Conservation (phyloP, 495 filamentous ascomycete genomes). For the Pyrenopolyporus hunteri region DNA sequence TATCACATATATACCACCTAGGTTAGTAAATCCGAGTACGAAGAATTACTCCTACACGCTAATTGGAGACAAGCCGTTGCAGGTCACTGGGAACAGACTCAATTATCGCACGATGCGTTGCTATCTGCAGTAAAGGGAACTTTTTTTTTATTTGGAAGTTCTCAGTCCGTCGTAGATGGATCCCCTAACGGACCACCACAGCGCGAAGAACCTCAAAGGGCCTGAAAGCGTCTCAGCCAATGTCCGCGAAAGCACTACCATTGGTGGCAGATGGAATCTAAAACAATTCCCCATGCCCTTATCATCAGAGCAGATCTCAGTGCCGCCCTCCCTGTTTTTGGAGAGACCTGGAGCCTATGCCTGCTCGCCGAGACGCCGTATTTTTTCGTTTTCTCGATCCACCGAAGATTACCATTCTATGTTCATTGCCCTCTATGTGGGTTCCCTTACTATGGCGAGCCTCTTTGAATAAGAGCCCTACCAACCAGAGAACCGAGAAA, state of each 20-base stretch:
- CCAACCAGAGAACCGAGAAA: constrained; percentile 59
- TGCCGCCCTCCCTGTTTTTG: constrained; percentile 35
- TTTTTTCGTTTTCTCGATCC: constrained; percentile 48
- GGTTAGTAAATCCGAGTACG: too few species aligned
- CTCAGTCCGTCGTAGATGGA: constrained; percentile 47
- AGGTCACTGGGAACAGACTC: not conserved
- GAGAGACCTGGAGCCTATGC: constrained; percentile 43
- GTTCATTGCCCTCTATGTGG: constrained; percentile 42
- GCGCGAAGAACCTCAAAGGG: constrained; percentile 43
- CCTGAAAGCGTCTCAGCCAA: constrained; percentile 44
- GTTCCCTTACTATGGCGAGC: constrained; percentile 39
- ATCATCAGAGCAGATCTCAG: constrained; percentile 45
- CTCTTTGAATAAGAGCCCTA: constrained; percentile 40
- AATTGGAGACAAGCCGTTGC: too few species aligned
- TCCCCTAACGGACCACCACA: constrained; percentile 44
- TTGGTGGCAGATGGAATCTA: constrained; percentile 43
- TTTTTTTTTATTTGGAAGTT: constrained; percentile 50
- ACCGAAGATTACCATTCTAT: constrained; percentile 56
- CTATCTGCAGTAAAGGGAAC: constrained; percentile 24
- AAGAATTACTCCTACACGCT: not conserved
- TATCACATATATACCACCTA: too few species aligned
- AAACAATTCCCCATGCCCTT: constrained; percentile 42
- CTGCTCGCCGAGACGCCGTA: constrained; percentile 44
- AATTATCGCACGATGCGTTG: constrained; percentile 7
- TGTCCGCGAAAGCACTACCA: constrained; percentile 41